phyloP scores from a whole-genome alignment of 1,139 yeast genomes.

The Meyerozyma carpophila region DNA sequence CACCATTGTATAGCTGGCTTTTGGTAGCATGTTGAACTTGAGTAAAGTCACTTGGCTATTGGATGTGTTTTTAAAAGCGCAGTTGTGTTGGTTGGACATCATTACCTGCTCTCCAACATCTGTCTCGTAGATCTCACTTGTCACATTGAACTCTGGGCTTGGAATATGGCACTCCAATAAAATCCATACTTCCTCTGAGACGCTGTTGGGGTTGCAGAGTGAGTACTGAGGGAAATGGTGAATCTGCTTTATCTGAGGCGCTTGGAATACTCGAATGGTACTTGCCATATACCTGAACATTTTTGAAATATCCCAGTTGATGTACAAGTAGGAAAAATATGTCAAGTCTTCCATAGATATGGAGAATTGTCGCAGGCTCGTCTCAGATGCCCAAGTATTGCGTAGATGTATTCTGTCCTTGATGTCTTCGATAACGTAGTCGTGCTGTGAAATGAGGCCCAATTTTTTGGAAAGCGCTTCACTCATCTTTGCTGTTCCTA shows the following conservation, averaged over 20 bases:
- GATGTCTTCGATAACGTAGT: constrained; percentile 45
- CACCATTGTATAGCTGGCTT: constrained; percentile 20
- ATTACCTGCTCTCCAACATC: constrained; percentile 28
- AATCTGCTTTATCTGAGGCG: constrained; percentile 10
- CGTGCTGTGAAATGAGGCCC: constrained; percentile 58
- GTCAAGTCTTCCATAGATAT: constrained; percentile 26
- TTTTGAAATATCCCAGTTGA: constrained; percentile 57
- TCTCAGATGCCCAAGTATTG: constrained; percentile 47
- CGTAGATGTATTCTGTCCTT: constrained; percentile 30
- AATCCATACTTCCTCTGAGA: constrained; percentile 39
- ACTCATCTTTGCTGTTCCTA: constrained; percentile 61
- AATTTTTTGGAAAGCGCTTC: constrained; percentile 28
- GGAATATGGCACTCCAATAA: constrained; percentile 40
- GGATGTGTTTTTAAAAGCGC: constrained; percentile 14
- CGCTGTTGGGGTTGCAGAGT: constrained; percentile 28
- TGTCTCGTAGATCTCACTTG: constrained; percentile 13
- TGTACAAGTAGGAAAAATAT: constrained; percentile 53
- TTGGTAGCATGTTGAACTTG: constrained; percentile 21
- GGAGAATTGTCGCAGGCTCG: constrained; percentile 12
- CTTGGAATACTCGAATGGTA: constrained; percentile 30
- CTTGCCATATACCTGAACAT: constrained; percentile 23
- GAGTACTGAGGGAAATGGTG: constrained; percentile 46
- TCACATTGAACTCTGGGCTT: constrained; percentile 10
- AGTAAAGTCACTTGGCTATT: constrained; percentile 24
- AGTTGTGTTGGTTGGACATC: constrained; percentile 22